Evolutionary conservation across 306 rosid genomes (phyloP), one percentile per base, ranked within the genome.

Genomic region (Dryas alaskensis): DNA sequence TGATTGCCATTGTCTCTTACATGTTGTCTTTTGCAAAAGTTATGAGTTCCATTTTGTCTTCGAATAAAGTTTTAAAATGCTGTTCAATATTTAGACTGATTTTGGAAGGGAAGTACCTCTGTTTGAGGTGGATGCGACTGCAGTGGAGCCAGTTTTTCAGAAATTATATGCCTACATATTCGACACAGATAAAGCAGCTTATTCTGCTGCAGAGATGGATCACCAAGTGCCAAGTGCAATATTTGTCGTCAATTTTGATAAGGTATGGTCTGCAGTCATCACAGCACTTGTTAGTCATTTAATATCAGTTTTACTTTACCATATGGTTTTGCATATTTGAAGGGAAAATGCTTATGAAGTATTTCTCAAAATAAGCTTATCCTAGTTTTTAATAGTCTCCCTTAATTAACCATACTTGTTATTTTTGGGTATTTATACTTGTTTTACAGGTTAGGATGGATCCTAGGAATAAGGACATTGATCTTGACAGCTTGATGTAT

Each of bases 101-200:
- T 91, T 86, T 83, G 98, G 98, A 79, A 89, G 94, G 87, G 96
- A 89, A 78, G 86, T 94, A 14, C 96, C 96, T 70, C 75, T 88
- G 75, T 94, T 91, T 78, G 97, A 89, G 86, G 90, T 94, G 50
- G 98, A 94, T 66, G 97, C 97, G 67, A 89, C 97, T 61, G 70
- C 71, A 13, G 96, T 94, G 69, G 98, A 94, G 75, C 92, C 94
- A 13, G 78, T 91, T 75, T 94, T 94, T 86, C 83, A 94, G 88
- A 85, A 37, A 80, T 70, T 94, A 80, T 91, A 91, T 83, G 84
- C 97, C 79, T 93, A 88, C 80, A 81, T 86, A 71, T 93, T 93
- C 74, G 91, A 89, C 81, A 69, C 52, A 51, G 96, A 85, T 65
- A 62, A 31, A 60, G 79, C 51, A 75, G 86, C 85, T 66, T 53